A percentile compares a stretch with the other conserved stretches of the same genome.
These are phyloP conservation scores for Microthlaspi erraticum DNA, from an alignment of 345 rosid genomes.

Conservation along the genomic window DNA sequence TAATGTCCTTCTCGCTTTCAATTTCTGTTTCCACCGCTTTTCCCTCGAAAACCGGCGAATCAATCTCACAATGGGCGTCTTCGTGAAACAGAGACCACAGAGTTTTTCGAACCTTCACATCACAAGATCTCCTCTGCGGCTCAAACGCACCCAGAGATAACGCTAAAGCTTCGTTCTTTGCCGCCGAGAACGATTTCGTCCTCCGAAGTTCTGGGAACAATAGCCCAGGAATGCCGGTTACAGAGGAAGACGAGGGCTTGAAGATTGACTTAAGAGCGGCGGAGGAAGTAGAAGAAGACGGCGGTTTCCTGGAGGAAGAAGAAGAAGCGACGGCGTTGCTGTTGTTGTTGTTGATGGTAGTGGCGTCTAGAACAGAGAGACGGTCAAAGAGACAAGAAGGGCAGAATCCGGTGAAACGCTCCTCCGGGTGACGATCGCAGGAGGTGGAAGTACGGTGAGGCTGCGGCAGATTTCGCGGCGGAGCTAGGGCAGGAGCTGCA, in stretches of 20 bases:
- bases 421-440: conserved; percentile 88
- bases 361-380: conserved; percentile 65
- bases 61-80: conserved; percentile 56
- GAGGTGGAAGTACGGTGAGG: conserved; percentile 88
- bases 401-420: conserved; percentile 89
- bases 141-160: conserved; percentile 72
- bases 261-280: conserved; percentile 63
- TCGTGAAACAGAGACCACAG: conserved; percentile 76
- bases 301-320: conserved; percentile 65
- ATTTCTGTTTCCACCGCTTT: conserved; percentile 41
- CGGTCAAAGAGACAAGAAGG: conserved; percentile 99
- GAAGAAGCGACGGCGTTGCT: conserved; percentile 39
- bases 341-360: conserved; percentile 23
- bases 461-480: conserved; percentile 77
- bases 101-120: conserved; percentile 86
- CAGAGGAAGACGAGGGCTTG: conserved; percentile 44
- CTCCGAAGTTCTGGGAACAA: conserved; percentile 88
- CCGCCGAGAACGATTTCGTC: conserved; percentile 88
- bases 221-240: conserved; percentile 37
- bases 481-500: conserved; percentile 48
- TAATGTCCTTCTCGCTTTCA: conserved; percentile 46
- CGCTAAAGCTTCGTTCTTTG: conserved; percentile 86
- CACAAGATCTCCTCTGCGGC: conserved; percentile 98
- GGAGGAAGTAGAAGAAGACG: conserved; percentile 58
- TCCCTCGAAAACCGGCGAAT: conserved; percentile 61